phyloP scores from a whole-genome alignment of 352 stramenopile genomes.

The Globisporangium solare region DNA sequence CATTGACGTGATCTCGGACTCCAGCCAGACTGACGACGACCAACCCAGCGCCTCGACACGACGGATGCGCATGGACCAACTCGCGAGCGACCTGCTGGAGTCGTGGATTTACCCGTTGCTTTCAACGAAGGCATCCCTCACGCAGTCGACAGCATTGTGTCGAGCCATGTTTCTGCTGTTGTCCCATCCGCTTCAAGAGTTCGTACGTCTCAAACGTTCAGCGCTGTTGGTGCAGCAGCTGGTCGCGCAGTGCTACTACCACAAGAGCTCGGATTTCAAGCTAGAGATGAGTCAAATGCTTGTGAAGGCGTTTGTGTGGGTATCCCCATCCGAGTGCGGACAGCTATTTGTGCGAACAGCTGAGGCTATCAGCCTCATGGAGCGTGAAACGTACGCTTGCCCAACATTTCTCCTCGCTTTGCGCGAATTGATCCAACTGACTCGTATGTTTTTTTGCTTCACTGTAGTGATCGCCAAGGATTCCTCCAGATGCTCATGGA shows the following conservation, averaged over 20 bases:
- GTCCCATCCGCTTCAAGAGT: constrained; percentile 52
- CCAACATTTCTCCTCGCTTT: no score
- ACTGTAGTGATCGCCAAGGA: constrained; percentile 36
- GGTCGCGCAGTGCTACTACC: constrained; percentile 57
- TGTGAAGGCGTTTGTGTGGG: constrained; percentile 50
- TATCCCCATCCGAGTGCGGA: constrained; percentile 38
- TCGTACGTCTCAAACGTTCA: constrained; percentile 42
- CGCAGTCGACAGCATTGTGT: constrained; percentile 45
- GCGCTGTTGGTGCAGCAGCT: constrained; percentile 42
- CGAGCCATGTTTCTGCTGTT: constrained; percentile 65
- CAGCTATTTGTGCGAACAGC: constrained; percentile 46
- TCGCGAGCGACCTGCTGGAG: constrained; percentile 44
- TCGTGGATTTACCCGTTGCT: constrained; percentile 54
- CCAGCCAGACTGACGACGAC: constrained; percentile 38
- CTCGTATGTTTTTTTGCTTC: not conserved
- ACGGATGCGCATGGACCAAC: constrained; percentile 50
- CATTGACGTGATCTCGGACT: constrained; percentile 37
- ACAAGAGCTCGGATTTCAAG: constrained; percentile 41
- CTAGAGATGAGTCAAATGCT: constrained; percentile 59
- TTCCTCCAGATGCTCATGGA: constrained; percentile 39
- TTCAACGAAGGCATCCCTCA: constrained; percentile 39
- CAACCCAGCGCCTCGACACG: constrained; percentile 30
- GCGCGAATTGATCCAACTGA: no score
- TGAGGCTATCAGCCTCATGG: constrained; percentile 57
- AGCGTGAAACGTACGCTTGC: constrained; percentile 49